Evolutionary conservation across 495 filamentous ascomycete genomes (phyloP), one percentile per base, ranked within the genome.

Genomic region (Emericellopsis terricola): DNA sequence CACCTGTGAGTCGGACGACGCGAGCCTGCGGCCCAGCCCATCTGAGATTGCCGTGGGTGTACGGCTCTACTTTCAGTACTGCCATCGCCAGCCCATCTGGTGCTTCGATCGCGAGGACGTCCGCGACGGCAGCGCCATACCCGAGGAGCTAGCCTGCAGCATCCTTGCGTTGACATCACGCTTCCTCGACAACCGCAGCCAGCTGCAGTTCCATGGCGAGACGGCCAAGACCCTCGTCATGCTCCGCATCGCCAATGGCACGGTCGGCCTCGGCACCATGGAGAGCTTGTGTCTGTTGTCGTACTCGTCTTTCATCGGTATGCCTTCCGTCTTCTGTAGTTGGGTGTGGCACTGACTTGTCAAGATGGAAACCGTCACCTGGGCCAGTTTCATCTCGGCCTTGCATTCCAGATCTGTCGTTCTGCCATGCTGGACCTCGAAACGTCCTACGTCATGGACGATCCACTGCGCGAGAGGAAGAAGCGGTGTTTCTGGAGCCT

Each of bases 11-110:
- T 39, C 45, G 15, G 57, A 60, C 8, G 53, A 50, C 18, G 41
- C 50, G 2, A 49, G 40, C 23, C 37, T 39, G 2, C 51, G 50
- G 23, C 38, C 48, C 2, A 46, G 48, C 1, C 49, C 50, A 1
- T 38, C 47, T 0, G 39, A 47, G 9, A 43, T 63, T 2, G 42
- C 50, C 10, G 48, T 45, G 28, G 53, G 49, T 4, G 47, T 63
- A 15, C 51, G 56, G 29, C 46, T 59, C 6, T 64, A 64, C 30
- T 57, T 62, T 19, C 49, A 57, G 34, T 60, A 55, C 33, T 64
- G 60, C 32, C 59, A 64, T 38, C 43, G 60, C 29, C 60, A 64
- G 31, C 60, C 60, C 10, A 55, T 64, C 26, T 64, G 60, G 60
- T 61, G 59, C 30, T 57, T 64, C 29, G 55, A 62, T 21, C 49